A percentile compares a stretch with the other conserved stretches of the same genome.
These are phyloP conservation scores for Trypanosoma brucei DNA, from an alignment of 208 protist genomes.

Conservation along the genomic window DNA sequence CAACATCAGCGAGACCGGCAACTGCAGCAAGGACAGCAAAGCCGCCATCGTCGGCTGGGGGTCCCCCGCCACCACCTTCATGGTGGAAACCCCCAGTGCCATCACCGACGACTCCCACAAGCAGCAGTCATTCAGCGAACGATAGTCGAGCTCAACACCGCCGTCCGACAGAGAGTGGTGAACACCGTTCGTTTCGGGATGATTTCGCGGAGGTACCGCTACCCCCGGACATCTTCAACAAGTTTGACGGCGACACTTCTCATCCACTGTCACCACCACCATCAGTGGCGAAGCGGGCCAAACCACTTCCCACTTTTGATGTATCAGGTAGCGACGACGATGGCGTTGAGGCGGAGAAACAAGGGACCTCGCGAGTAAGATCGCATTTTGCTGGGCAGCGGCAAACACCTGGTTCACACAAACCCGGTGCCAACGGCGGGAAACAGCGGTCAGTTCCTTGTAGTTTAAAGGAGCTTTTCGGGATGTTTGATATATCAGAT, in stretches of 20 bases:
- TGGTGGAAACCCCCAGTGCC: constrained; percentile 12
- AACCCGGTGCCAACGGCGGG: not conserved
- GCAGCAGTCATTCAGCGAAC: not conserved
- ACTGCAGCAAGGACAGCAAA: not conserved
- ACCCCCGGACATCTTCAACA: constrained; percentile 30
- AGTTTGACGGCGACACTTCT: not conserved
- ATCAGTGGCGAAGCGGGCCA: not conserved
- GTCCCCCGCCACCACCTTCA: constrained; percentile 12
- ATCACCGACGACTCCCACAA: constrained; percentile 1
- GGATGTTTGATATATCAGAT: constrained; percentile 21
- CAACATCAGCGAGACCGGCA: not conserved
- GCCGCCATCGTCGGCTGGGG: not conserved
- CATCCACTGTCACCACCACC: not conserved
- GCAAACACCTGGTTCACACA: not conserved
- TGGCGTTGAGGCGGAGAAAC: not conserved
- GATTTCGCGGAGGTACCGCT: constrained; percentile 24
- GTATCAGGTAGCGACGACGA: constrained; percentile 12
- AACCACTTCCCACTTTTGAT: constrained; percentile 19
- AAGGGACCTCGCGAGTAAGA: not conserved
- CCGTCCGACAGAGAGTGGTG: not conserved
- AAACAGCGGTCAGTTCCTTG: constrained; percentile 1
- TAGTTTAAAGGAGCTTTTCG: constrained; percentile 21
- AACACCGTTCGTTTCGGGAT: not conserved
- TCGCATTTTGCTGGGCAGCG: not conserved
- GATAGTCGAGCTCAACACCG: not conserved